Conservation (phyloP, 1,284 basidiomycete genomes). For the Cryptococcus hybrid region DNA sequence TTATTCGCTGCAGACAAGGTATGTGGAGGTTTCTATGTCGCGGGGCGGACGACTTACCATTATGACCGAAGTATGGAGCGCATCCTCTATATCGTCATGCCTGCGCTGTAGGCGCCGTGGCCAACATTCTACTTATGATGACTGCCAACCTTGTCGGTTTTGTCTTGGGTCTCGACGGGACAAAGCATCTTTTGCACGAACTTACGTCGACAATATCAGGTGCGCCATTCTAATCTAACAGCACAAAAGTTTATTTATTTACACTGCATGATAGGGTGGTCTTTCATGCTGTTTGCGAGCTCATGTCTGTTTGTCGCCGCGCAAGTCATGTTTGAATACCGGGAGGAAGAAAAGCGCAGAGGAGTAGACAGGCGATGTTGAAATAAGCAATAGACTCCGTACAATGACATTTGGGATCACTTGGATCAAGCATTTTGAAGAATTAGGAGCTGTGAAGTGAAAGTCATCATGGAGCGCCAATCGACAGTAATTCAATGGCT, state of each 20-base stretch:
- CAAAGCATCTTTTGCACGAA: constrained; percentile 65
- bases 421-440: too few relatives aligned
- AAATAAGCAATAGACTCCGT: not conserved
- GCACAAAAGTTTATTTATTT: not conserved
- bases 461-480: too few relatives aligned
- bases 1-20: constrained; percentile 67
- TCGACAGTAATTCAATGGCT: too few relatives aligned
- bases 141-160: constrained; percentile 93
- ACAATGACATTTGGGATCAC: too few relatives aligned
- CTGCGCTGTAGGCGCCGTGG: constrained; percentile 76
- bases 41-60: not conserved
- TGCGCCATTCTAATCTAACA: constrained; percentile 33
- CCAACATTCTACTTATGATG: constrained; percentile 90
- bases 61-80: constrained; percentile 60
- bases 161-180: constrained; percentile 84
- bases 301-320: constrained; percentile 74
- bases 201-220: constrained; percentile 68
- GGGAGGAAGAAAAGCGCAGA: constrained; percentile 51
- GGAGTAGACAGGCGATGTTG: constrained; percentile 47
- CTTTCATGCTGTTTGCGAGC: constrained; percentile 64
- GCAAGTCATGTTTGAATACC: constrained; percentile 95
- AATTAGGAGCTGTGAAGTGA: too few relatives aligned
- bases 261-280: constrained; percentile 55
- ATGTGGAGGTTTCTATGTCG: constrained; percentile 21
- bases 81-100: constrained; percentile 81